Base-by-base conservation (phyloP, 2,329 filamentous ascomycete species). In the Colletotrichum higginsianum region DNA sequence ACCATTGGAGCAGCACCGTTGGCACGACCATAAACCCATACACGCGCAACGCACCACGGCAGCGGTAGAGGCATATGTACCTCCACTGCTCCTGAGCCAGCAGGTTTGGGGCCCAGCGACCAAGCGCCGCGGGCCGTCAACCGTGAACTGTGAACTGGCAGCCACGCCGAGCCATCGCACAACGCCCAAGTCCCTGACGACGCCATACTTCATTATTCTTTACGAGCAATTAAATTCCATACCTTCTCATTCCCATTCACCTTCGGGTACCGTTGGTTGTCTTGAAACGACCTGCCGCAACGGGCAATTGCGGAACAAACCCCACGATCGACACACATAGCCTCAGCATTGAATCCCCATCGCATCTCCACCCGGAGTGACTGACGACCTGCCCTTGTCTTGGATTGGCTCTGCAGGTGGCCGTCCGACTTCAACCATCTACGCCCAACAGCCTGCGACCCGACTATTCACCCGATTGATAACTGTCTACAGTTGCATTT, bases 341-440 rank as follows among this genome's bases (percentile, higher is more conserved):
- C 52, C 68, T 67, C 57, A 61, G 52, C 58, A 35, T 58, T 26
- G 52, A 21, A 71, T 21, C 58, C 35, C 53, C 65, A 60, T 69
- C 55, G 40, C 69, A 69, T 64, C 69, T 72, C 69, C 69, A 72
- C 66, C 47, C 46, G 44, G 46, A 62, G 57, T 53, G 46, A 62
- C 65, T 53, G 57, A 67, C 65, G 58, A 56, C 49, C 38, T 67
- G 64, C 64, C 47, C 67, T 70, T n/a, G n/a, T 65, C 63, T 70
- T 61, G 67, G 35, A 57, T 67, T 67, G 67, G 63, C 63, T 57
- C 66, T 72, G 30, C 60, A 62, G 50, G 58, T 57, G 21, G 53
- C 53, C 53, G 53, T 64, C 65, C 69, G 23, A 69, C 58, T 49
- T 60, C 65, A 53, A 57, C 40, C 26, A 38, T 53, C 58, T 55